Conservation (phyloP, 495 filamentous ascomycete species). For the Staphylotrichum longicolle region DNA sequence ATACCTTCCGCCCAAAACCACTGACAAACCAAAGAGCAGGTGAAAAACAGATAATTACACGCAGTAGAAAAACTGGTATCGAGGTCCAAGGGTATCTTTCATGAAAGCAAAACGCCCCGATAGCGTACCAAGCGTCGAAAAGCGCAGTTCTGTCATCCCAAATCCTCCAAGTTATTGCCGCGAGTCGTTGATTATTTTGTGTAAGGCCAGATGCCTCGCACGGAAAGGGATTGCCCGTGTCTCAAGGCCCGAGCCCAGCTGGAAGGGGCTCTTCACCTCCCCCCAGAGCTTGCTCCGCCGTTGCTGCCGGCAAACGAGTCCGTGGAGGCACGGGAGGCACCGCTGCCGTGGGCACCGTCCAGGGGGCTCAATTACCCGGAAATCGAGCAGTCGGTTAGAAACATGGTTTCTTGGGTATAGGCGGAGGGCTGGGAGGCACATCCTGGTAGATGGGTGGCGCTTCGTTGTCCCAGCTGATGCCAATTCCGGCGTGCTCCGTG, state of each 20-base stretch:
- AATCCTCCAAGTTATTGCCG: not conserved
- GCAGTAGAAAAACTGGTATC: not conserved
- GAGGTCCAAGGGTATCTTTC: slow-evolving; percentile 16
- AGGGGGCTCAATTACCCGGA: slow-evolving; percentile 30
- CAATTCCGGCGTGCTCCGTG: slow-evolving; percentile 81
- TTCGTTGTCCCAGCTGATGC: slow-evolving; percentile 97
- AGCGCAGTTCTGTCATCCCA: not conserved
- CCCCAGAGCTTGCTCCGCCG: slow-evolving; percentile 10
- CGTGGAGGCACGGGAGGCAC: not conserved
- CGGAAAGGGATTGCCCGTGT: not conserved
- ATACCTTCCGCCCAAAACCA: not conserved
- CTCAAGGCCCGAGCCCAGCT: slow-evolving; percentile 8
- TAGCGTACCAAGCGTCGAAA: not conserved
- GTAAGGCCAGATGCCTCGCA: not conserved
- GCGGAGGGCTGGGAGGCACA: slow-evolving; percentile 79
- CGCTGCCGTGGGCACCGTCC: slow-evolving; percentile 15
- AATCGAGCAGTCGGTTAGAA: slow-evolving; percentile 22
- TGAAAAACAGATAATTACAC: not conserved
- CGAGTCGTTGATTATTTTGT: not conserved
- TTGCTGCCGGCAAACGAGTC: not conserved
- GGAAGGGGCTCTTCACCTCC: slow-evolving; percentile 25
- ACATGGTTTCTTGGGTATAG: slow-evolving; percentile 49
- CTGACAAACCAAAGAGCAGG: not conserved
- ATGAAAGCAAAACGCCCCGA: slow-evolving; percentile 9
- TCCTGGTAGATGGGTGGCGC: slow-evolving; percentile 92